phyloP scores from a whole-genome alignment of 768 basidiomycete species.

The Agrocybe pediades region DNA sequence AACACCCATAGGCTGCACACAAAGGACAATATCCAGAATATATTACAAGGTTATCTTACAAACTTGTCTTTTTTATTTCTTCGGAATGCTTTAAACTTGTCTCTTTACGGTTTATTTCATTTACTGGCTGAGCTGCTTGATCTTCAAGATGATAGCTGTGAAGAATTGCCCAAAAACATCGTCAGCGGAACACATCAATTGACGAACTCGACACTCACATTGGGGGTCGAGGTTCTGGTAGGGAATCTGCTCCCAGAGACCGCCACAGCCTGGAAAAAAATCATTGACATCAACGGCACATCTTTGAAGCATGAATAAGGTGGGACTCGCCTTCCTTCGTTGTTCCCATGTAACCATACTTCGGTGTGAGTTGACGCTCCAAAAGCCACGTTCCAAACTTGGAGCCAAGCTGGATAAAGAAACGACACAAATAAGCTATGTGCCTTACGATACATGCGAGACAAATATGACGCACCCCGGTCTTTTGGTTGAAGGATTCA shows the following conservation, averaged over 20 bases:
- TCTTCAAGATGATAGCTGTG: constrained; percentile 51
- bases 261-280: constrained; percentile 46
- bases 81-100: neutral
- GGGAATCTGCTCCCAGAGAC: constrained; percentile 84
- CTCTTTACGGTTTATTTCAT: neutral
- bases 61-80: constrained; percentile 7
- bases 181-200: constrained; percentile 2
- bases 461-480: constrained; percentile 50
- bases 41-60: constrained; percentile 15
- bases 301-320: constrained; percentile 3
- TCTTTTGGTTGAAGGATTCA: constrained; percentile 88
- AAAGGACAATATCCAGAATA: neutral
- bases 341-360: constrained; percentile 80
- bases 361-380: constrained; percentile 79
- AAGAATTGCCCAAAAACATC: constrained; percentile 20
- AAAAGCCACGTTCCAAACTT: constrained; percentile 87
- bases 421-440: constrained; percentile 4
- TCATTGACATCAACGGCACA: constrained; percentile 11
- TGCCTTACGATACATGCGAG: neutral
- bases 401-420: constrained; percentile 58
- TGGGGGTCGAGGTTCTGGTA: constrained; percentile 80
- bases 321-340: constrained; percentile 61
- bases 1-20: neutral
- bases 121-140: constrained; percentile 45
- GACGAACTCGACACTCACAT: constrained; percentile 44